phyloP scores from a whole-genome alignment of 768 basidiomycete species.

The Favolaschia claudopus region DNA sequence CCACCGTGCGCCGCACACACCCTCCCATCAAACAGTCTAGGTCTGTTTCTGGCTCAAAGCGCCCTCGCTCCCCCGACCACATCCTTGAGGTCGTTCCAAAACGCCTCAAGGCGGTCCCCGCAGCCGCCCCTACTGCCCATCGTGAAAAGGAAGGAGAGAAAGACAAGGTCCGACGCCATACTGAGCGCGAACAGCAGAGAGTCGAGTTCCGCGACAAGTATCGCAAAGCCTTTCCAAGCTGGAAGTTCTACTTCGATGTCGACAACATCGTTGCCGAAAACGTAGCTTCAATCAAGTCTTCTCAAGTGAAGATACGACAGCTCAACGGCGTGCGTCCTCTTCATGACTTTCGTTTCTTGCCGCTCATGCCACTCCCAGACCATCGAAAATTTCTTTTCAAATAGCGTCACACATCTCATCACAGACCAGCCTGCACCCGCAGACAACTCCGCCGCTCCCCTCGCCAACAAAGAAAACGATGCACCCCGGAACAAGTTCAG shows the following conservation, averaged over 20 bases:
- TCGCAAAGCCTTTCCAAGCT: constrained; percentile 81
- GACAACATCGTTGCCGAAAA: constrained; percentile 53
- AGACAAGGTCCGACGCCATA: constrained; percentile 55
- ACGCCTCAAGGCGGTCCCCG: constrained; percentile 48
- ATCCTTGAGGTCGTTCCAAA: constrained; percentile 47
- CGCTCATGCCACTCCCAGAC: constrained; percentile 52
- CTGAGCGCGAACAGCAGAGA: constrained; percentile 63
- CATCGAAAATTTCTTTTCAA: constrained; percentile 90
- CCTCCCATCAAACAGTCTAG: constrained; percentile 44
- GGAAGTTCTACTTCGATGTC: constrained; percentile 86
- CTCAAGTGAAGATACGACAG: constrained; percentile 64
- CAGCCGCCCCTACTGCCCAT: constrained; percentile 23
- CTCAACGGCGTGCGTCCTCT: constrained; percentile 80
- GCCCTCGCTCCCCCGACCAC: constrained; percentile 60
- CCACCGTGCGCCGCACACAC: constrained; percentile 57
- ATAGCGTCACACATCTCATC: constrained; percentile 87
- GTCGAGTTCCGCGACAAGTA: constrained; percentile 87
- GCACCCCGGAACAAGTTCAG: constrained; percentile 40
- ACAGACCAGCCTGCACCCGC: constrained; percentile 59
- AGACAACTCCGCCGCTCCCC: constrained; percentile 37
- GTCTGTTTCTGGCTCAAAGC: constrained; percentile 46
- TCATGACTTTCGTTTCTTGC: constrained; percentile 1
- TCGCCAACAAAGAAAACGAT: constrained; percentile 73
- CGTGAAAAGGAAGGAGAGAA: constrained; percentile 45
- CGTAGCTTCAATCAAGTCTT: constrained; percentile 43